Evolutionary conservation across 148 eudicot species (phyloP), one percentile per base, ranked within the genome.

Genomic region (Arctostaphylos glauca): DNA sequence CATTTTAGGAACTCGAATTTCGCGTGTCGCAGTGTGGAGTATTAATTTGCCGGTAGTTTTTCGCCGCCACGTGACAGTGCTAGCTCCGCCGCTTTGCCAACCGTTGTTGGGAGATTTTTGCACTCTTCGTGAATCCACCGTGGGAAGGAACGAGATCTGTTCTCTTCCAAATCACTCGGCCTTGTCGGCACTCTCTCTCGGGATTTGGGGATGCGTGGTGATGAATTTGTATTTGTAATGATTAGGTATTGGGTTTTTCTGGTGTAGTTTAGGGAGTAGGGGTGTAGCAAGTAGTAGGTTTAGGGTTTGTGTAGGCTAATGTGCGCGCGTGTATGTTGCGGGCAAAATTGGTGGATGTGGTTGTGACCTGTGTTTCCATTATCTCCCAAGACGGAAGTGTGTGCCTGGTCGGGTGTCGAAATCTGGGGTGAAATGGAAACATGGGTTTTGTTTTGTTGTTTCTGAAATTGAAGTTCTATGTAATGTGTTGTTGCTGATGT

Each of bases 281-380:
- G 66, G 21, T 6, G 66, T 6, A 5, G 23, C 18, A n/a, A 14
- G 41, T 2, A 3, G 43, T 66, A 41, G 71, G 71, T 23, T 13
- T 67, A 10, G 44, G 31, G 46, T 68, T 38, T 68, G 46, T 68
- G 73, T 38, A 14, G 16, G 38, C 43, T 66, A 66, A 66, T 64
- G 68, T 25, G 41, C 70, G 70, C 70, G 70, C 41, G 23, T 25
- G 71, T 25, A n/a, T n/a, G 67, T 60, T 60, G 67, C 67, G 67
- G 23, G 72, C 23, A 13, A 21, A 21, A 3, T 19, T 7, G 8
- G 31, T 9, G 13, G 68, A 2, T 31, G 68, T 23, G 70, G 66
- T 14, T 21, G 64, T 23, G 70, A 23, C 41, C 70, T 68, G 73
- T 68, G 73, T 68, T 68, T 68, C 14, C 60, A 56, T 56, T 56